Base-by-base conservation (phyloP, 176 grass and related monocot genomes). In the Bonia amplexicaulis region DNA sequence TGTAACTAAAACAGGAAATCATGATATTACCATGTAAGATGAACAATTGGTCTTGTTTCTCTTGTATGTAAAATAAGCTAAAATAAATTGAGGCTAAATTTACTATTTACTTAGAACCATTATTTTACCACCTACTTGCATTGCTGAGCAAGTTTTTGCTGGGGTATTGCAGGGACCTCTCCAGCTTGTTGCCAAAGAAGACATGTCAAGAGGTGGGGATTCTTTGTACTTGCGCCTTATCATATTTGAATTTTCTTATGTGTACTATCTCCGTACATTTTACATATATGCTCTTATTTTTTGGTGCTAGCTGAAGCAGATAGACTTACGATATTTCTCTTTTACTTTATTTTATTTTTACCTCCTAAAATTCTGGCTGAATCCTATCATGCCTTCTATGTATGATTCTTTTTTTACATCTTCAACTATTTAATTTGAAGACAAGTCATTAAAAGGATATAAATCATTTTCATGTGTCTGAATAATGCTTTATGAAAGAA, bases 161-260 rank as follows among this genome's bases (percentile, higher is more conserved):
- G 54, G 15, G 33, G 23, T 62, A 17, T 83, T 68, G 16, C 69
- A 90, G 88, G 88, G 84, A 79, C 84, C 84, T 79, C 73, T 90
- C 27, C 79, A 66, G 52, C 49, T 86, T 79, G 88, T 90, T 82
- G 58, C 53, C 57, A 78, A 78, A 86, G 84, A 86, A 73, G 84
- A 51, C 16, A 48, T 57, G 39, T 49, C 74, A 78, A 86, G 48
- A 65, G 79, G 88, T 90, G 47, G 71, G 46, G 31, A 40, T 64
- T 73, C 19, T 69, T 41, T 41, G 7, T 59, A 82, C 76, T 49
- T 66, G 47, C 62, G 80, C 29, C 35, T 84, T 80, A 12, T 73
- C 45, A 39, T 25, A 62, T 63, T 80, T 37, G 19, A 42, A n/a
- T n/a, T 62, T 66, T 52, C 69, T 19, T 87, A 27, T 62, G 25